Evolutionary conservation across 2,329 filamentous ascomycete species (phyloP).

Genomic region (Cryphonectria parasitica): DNA sequence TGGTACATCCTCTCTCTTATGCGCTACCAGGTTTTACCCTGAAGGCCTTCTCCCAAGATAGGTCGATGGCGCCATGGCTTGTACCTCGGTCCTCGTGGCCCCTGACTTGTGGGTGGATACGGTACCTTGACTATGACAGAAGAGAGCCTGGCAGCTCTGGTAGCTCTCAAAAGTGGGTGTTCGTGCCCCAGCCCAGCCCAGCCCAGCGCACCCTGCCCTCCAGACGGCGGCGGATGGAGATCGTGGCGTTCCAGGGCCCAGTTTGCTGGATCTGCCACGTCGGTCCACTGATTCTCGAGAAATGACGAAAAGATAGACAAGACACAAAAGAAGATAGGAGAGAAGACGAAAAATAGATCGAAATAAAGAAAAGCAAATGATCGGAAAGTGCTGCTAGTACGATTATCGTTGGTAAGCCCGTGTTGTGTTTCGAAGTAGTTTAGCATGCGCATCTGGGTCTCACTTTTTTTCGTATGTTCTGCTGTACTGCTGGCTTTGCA

Average conservation of each 20-base stretch:
- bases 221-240: background rate
- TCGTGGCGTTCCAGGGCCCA: slow-evolving; percentile 11
- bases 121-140: background rate
- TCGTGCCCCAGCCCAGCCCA: slow-evolving; percentile 3
- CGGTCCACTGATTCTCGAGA: background rate
- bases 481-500: background rate
- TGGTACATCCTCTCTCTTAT: background rate
- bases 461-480: background rate
- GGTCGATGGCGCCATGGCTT: background rate
- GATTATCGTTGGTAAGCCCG: slow-evolving; percentile 6
- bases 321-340: background rate
- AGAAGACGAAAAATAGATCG: background rate
- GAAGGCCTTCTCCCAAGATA: background rate
- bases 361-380: background rate
- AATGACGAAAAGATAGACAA: background rate
- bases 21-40: background rate
- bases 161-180: background rate
- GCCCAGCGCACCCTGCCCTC: background rate
- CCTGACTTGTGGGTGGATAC: background rate
- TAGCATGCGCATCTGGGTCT: slow-evolving; percentile 9
- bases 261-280: slow-evolving; percentile 1
- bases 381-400: background rate
- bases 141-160: background rate
- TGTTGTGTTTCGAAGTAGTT: slow-evolving; percentile 25
- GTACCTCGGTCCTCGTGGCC: slow-evolving; percentile 2